Conservation (phyloP, 1,284 basidiomycete genomes). For the Ceratobasidium sp. region DNA sequence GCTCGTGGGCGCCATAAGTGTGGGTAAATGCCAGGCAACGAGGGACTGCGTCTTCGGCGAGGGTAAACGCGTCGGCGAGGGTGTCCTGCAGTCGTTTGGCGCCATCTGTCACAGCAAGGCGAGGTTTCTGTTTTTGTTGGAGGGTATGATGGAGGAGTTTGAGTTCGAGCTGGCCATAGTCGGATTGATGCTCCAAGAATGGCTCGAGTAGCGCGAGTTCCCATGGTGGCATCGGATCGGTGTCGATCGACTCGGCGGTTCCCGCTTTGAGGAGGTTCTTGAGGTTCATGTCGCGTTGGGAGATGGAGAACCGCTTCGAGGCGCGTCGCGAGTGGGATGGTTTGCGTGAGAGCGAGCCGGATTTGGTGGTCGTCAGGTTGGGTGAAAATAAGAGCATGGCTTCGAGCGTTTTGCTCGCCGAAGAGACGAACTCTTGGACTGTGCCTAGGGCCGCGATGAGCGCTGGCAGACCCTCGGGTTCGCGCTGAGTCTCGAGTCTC, state of each 20-base stretch:
- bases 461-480: constrained; percentile 71
- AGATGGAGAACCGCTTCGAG: constrained; percentile 46
- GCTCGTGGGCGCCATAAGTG: constrained; percentile 78
- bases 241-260: constrained; percentile 23
- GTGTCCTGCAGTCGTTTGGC: constrained; percentile 74
- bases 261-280: constrained; percentile 28
- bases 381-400: constrained; percentile 57
- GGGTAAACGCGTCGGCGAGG: constrained; percentile 70
- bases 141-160: constrained; percentile 64
- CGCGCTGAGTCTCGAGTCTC: constrained; percentile 70
- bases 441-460: constrained; percentile 72
- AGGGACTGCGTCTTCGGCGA: constrained; percentile 78
- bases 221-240: constrained; percentile 60
- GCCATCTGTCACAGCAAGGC: constrained; percentile 56
- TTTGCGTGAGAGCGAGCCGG: constrained; percentile 37
- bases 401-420: constrained; percentile 76
- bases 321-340: constrained; percentile 46
- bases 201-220: constrained; percentile 90
- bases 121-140: constrained; percentile 49
- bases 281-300: constrained; percentile 50
- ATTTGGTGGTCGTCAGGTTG: constrained; percentile 20
- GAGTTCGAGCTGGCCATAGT: constrained; percentile 79
- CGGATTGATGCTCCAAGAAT: constrained; percentile 85
- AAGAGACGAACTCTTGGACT: constrained; percentile 80
- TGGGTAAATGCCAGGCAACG: constrained; percentile 83